Evolutionary conservation across 495 filamentous ascomycete genomes (phyloP), one percentile per base, ranked within the genome.

Genomic region (Pyrenopolyporus hunteri): DNA sequence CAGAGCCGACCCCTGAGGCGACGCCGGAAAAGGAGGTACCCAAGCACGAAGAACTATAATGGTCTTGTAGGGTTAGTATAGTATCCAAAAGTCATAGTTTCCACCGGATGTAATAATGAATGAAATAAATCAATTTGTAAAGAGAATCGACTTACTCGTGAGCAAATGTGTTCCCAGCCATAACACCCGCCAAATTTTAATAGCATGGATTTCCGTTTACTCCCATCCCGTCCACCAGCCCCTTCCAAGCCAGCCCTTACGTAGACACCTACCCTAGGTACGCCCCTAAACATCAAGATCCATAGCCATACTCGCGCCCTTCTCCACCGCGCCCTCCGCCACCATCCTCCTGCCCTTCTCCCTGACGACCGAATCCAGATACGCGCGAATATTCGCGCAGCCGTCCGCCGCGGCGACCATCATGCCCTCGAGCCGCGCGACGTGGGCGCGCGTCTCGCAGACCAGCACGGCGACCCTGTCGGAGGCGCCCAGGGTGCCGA

Each of bases 331-430:
- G 3, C 87, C 83, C 50, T 84, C 84, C 44, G 84, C 79, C 42
- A 95, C 69, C 73, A 89, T 80, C 65, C 77, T 81, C 57, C 73
- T 77, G 19, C 90, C 90, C 69, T 86, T 85, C 59, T 75, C 78
- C 68, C 84, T 82, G 6, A 93, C 87, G 6, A 90, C 83, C 29
- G 74, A 71, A 69, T 93, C 90, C 63, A 93, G 63, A 26, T 97
- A 84, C 67, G 88, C 85, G 57, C 89, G 83, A 20, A 98, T 59
- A 28, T 28, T 59, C 26, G 35, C 33, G 74, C 95, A 98, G 33
- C 92, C 94, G 74, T 96, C 93, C 35, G 97, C 86, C 0, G 88
- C 95, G 8, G 94, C 91, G 0, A 88, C 91, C 64, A 97, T 73
- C 91, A 98, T 95, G 0, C 88, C 89, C 77, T 98, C 94, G 28